Evolutionary conservation across 768 basidiomycete genomes (phyloP).

Genomic region (Auricularia heimuer): DNA sequence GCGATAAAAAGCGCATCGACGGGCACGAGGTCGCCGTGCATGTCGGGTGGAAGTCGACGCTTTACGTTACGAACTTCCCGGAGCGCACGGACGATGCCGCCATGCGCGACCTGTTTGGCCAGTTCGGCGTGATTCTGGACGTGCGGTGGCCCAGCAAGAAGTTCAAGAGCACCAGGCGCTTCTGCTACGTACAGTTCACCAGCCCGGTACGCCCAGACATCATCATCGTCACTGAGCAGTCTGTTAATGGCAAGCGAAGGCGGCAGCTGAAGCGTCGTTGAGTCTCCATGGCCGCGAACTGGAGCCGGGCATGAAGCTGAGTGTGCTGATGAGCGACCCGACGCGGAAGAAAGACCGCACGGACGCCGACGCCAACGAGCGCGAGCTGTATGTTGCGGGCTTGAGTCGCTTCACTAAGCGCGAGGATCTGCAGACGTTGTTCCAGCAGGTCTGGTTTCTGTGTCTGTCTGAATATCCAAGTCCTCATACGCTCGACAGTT

Average conservation of each 20-base stretch:
- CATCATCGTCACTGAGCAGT: background rate
- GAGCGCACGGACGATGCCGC: slow-evolving; percentile 68
- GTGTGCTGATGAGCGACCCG: slow-evolving; percentile 84
- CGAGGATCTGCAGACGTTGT: slow-evolving; percentile 68
- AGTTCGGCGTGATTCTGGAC: slow-evolving; percentile 90
- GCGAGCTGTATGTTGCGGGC: slow-evolving; percentile 83
- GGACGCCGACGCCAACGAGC: slow-evolving; percentile 73
- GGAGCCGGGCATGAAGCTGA: slow-evolving; percentile 55
- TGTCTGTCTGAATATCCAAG: background rate
- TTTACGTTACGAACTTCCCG: slow-evolving; percentile 95
- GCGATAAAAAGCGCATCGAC: slow-evolving; percentile 83
- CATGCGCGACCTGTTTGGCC: slow-evolving; percentile 66
- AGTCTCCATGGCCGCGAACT: slow-evolving; percentile 70
- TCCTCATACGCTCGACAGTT: slow-evolving; percentile 39
- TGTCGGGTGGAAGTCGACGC: slow-evolving; percentile 85
- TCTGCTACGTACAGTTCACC: slow-evolving; percentile 90
- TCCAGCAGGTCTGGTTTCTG: slow-evolving; percentile 40
- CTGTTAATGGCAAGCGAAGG: slow-evolving; percentile 28
- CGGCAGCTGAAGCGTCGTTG: slow-evolving; percentile 57
- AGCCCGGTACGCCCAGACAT: slow-evolving; percentile 48
- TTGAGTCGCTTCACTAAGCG: slow-evolving; percentile 70
- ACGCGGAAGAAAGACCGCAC: slow-evolving; percentile 82
- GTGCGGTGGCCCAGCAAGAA: slow-evolving; percentile 98
- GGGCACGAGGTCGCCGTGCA: slow-evolving; percentile 75
- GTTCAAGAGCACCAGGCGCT: slow-evolving; percentile 81